Evolutionary conservation across 2,329 filamentous ascomycete genomes (phyloP), one percentile per base, ranked within the genome.

Genomic region (Cercospora zeae-maydis): DNA sequence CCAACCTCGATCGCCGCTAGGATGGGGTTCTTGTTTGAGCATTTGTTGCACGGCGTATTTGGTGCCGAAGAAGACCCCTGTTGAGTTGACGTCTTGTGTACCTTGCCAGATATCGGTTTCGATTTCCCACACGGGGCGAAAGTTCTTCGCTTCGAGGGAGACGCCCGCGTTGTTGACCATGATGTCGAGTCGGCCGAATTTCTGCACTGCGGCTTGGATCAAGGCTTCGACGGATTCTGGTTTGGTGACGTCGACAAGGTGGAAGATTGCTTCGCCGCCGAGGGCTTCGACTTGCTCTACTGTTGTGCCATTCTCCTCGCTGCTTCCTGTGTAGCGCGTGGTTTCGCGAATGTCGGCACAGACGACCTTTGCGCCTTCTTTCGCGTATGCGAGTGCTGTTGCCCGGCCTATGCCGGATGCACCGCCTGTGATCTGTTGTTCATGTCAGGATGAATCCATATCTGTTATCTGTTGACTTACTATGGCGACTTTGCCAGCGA

Each of bases 11-110:
- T 81, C 77, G 14, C 80, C 78, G 2, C 66, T 70, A 1, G 66
- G 62, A 3, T 75, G 71, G 0, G 74, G 76, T 0, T 78, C 73
- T 64, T 86, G 84, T 6, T 74, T 72, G 10, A 83, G 71, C 81
- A 86, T 84, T 64, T 84, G 82, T 0, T 63, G 60, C 1, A 76
- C 71, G 1, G 79, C 79, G 64, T 79, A 81, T 55, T 83, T 84
- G 61, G 74, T 78, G 0, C 78, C 78, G 0, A 76, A 66, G 56
- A 79, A 80, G 0, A 79, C 77, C 9, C 76, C 76, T 2, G 70
- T 75, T 4, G 73, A 67, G 52, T 80, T 80, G 3, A 79, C 71
- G 16, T 66, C 61, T 53, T 77, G 60, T 0, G 73, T 75, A 14
- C 65, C 66, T 14, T 65, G 60, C 66, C 66, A 68, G 9, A 66